phyloP scores from a whole-genome alignment of 73 alveolate species.

The Breviolum minutum region DNA sequence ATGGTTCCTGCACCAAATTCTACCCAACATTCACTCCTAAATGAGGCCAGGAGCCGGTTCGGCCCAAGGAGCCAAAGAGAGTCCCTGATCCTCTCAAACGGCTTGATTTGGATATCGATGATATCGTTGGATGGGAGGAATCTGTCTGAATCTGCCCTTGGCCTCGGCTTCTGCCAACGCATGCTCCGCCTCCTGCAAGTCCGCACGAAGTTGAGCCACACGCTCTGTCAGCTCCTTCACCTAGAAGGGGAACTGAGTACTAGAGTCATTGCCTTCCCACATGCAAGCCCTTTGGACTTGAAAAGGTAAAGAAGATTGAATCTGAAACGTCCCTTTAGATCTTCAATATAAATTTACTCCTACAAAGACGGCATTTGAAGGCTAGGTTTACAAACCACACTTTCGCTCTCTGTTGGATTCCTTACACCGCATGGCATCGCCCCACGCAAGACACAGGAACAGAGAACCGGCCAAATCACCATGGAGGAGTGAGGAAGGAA shows the following conservation, averaged over 20 bases:
- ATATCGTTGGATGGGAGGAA: neutral
- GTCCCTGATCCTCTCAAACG: neutral
- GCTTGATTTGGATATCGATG: neutral
- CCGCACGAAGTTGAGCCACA: conserved; percentile 9
- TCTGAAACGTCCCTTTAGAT: too few species aligned
- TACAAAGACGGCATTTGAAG: too few species aligned
- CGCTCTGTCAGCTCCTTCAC: conserved; percentile 2
- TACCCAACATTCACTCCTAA: neutral
- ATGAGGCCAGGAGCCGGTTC: neutral
- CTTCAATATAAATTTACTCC: too few species aligned
- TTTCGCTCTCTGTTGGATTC: too few species aligned
- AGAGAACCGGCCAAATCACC: too few species aligned
- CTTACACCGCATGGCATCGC: too few species aligned
- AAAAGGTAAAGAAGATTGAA: too few species aligned
- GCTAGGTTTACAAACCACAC: too few species aligned
- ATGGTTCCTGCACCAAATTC: neutral
- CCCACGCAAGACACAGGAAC: too few species aligned
- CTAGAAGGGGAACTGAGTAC: neutral
- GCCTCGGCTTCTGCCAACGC: conserved; percentile 14
- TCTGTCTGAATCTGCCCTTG: neutral
- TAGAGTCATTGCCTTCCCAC: too few species aligned
- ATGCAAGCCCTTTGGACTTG: too few species aligned
- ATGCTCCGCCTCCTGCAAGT: conserved; percentile 13
- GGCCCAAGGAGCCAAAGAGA: conserved; percentile 40
- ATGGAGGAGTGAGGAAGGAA: too few species aligned